Percentiles rank a stretch among this genome's conserved stretches.
phyloP scores from a whole-genome alignment of 2,329 filamentous ascomycete genomes.

The Parastagonospora avenae region DNA sequence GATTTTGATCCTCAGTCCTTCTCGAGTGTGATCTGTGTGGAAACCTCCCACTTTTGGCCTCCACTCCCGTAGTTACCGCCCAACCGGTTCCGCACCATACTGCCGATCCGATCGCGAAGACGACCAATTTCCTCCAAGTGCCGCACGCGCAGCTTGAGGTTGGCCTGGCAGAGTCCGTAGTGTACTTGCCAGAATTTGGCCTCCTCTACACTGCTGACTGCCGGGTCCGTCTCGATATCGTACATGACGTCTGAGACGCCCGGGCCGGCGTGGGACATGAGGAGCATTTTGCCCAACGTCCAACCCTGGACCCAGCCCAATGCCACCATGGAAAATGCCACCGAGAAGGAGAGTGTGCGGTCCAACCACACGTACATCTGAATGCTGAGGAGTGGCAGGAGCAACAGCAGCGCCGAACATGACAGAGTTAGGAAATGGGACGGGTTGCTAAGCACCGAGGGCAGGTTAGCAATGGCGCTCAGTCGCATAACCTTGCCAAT shows the following conservation, averaged over 20 bases:
- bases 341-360: conserved; percentile 76
- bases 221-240: conserved; percentile 81
- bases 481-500: conserved; percentile 92
- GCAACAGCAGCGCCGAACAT: conserved; percentile 78
- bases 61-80: conserved; percentile 86
- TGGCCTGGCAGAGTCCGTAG: conserved; percentile 95
- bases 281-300: conserved; percentile 87
- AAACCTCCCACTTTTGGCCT: conserved; percentile 89
- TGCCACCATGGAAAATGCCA: conserved; percentile 86
- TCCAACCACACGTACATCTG: conserved; percentile 85
- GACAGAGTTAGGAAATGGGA: conserved; percentile 93
- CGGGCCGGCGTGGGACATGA: conserved; percentile 80
- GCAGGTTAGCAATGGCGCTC: conserved; percentile 78
- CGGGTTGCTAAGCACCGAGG: conserved; percentile 88
- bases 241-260: conserved; percentile 75
- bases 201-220: conserved; percentile 79
- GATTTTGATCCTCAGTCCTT: conserved; percentile 41
- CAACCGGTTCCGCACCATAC: conserved; percentile 81
- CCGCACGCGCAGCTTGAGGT: conserved; percentile 76
- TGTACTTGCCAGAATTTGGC: conserved; percentile 99
- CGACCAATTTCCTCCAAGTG: conserved; percentile 69
- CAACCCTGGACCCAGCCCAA: conserved; percentile 83
- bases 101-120: conserved; percentile 75
- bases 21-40: conserved; percentile 73
- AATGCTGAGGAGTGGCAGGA: conserved; percentile 81